These are phyloP conservation scores for Rostrohypoxylon terebratum DNA, from an alignment of 495 filamentous ascomycete species.

Conservation along the genomic window DNA sequence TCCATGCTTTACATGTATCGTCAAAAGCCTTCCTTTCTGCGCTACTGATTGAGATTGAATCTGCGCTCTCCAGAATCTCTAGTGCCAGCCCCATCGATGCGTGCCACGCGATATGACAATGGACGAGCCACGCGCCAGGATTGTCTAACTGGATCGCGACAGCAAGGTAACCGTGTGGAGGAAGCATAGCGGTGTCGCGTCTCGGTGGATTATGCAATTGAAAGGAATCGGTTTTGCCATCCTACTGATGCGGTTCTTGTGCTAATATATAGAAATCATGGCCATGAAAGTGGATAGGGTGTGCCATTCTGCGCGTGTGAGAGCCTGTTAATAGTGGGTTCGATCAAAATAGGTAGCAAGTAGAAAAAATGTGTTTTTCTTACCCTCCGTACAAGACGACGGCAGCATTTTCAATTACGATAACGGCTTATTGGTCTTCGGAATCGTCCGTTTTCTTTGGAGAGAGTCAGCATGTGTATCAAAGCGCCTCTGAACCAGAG, in stretches of 20 bases:
- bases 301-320: background rate
- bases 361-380: background rate
- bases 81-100: constrained; percentile 5
- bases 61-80: background rate
- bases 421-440: background rate
- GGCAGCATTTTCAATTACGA: constrained; percentile 8
- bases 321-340: background rate
- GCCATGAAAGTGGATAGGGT: constrained; percentile 12
- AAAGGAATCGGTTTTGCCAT: background rate
- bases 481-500: no score
- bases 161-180: background rate
- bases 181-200: constrained; percentile 1
- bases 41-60: background rate
- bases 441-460: constrained; percentile 3
- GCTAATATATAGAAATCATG: constrained; percentile 7
- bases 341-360: background rate
- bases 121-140: constrained; percentile 9
- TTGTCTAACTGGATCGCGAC: constrained; percentile 3
- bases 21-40: background rate
- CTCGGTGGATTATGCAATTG: constrained; percentile 7
- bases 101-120: constrained; percentile 12
- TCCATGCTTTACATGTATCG: constrained; percentile 1
- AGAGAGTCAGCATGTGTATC: background rate
- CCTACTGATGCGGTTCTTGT: background rate
- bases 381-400: constrained; percentile 9